A percentile compares a stretch with the other conserved stretches of the same genome.
Evolutionary conservation across 371 early-diverging fungal species (phyloP).

Genomic region (Mortierella sp.): DNA sequence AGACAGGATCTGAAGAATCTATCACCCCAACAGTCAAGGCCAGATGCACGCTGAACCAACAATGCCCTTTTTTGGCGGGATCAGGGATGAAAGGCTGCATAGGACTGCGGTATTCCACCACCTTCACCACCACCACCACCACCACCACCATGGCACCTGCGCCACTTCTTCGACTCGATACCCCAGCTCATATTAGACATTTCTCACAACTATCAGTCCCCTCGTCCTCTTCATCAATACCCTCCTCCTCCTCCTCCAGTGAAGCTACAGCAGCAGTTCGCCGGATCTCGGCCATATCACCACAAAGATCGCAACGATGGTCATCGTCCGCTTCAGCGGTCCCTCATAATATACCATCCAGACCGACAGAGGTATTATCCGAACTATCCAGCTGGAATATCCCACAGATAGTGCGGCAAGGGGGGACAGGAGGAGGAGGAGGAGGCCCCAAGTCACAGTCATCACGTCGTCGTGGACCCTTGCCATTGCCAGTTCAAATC

Average conservation of each 20-base stretch:
- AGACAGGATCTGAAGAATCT: background rate
- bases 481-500: constrained; percentile 38
- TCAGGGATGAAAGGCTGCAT: background rate
- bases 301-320: background rate
- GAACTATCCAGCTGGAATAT: constrained; percentile 22
- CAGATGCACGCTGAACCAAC: background rate
- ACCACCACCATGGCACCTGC: too few relatives aligned
- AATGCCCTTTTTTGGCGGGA: background rate
- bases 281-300: background rate
- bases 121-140: background rate
- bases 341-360: background rate
- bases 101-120: background rate
- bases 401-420: constrained; percentile 3
- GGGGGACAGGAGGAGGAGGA: too few relatives aligned
- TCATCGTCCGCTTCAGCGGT: constrained; percentile 8
- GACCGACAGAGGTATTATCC: constrained; percentile 1
- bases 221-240: constrained; percentile 6
- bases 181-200: constrained; percentile 2
- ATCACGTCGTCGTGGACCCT: constrained; percentile 5
- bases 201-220: background rate
- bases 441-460: too few relatives aligned
- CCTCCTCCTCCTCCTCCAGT: too few relatives aligned
- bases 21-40: background rate
- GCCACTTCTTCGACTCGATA: constrained; percentile 11
- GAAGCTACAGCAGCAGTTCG: background rate